Conservation (phyloP, 495 filamentous ascomycete species). For the Parathielavia hyrcaniae region DNA sequence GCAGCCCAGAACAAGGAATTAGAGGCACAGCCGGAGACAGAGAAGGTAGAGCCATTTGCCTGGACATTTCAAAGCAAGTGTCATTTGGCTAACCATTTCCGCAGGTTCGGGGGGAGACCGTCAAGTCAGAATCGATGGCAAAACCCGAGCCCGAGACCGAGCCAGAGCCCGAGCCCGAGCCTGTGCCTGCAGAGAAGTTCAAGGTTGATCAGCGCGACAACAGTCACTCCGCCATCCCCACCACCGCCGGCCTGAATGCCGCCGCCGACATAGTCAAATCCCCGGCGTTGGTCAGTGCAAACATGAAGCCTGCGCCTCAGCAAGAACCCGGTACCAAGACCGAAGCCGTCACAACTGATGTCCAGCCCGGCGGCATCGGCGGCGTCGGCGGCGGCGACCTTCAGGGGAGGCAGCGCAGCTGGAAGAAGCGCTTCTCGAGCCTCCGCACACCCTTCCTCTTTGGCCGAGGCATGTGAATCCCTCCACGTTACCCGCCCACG, state of each 20-base stretch:
- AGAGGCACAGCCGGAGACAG: conserved; percentile 21
- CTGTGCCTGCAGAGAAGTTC: conserved; percentile 26
- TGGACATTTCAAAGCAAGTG: conserved; percentile 11
- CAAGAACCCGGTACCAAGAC: conserved; percentile 13
- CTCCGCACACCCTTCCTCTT: conserved; percentile 28
- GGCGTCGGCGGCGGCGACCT: no score
- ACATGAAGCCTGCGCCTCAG: conserved; percentile 21
- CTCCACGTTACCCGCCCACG: neutral
- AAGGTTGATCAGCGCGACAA: conserved; percentile 9
- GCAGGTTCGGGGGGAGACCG: conserved; percentile 12
- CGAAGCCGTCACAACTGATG: conserved; percentile 4
- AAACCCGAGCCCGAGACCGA: conserved; percentile 22
- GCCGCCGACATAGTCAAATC: conserved; percentile 12
- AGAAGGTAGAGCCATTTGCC: conserved; percentile 27
- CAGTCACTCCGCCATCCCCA: conserved; percentile 12
- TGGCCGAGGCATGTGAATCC: conserved; percentile 31
- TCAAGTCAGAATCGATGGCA: conserved; percentile 11
- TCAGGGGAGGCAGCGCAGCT: conserved; percentile 25
- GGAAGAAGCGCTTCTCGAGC: conserved; percentile 27
- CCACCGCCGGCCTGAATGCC: conserved; percentile 10
- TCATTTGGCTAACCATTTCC: conserved; percentile 17
- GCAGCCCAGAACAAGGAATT: conserved; percentile 4
- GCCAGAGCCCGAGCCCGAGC: conserved; percentile 21
- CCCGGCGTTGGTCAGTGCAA: conserved; percentile 14
- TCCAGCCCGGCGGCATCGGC: conserved; percentile 14